Evolutionary conservation across 2,329 filamentous ascomycete genomes (phyloP), one percentile per base, ranked within the genome.

Genomic region (Pezicula carpinea): DNA sequence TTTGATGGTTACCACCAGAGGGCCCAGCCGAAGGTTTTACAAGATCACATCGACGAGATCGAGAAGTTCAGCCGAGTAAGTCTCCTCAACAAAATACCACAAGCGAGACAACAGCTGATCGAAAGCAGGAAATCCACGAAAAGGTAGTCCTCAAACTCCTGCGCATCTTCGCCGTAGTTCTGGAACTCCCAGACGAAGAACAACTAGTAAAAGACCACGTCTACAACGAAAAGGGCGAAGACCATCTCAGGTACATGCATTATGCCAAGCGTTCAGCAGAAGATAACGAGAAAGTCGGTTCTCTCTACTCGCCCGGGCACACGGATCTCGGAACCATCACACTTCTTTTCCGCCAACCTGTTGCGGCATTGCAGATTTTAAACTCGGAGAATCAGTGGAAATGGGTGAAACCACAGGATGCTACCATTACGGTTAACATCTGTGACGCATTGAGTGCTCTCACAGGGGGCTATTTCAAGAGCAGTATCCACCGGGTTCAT

Each of bases 161-260:
- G 14, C 70, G 72, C 1, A 72, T 84, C 1, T 79, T 83, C 46
- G 79, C 80, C 5, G 70, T 82, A 23, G 68, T 82, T 0, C 69
- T 84, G 0, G 73, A 83, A 56, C 66, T 85, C 0, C 76, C 77
- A 19, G 18, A 35, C 0, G 78, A 83, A 55, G 70, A 80, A 4
- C 69, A 74, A 47, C 66, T 83, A 32, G 66, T 76, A 52, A 64
- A 70, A 26, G 64, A 74, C 4, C 80, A 84, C 60, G 66, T 66
- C 19, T 84, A 82, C 60, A 69, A 78, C 3, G 67, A 71, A 5
- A 69, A 74, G 29, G 71, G 75, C 17, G 77, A 81, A 48, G 75
- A 76, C 23, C 77, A 82, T 47, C 66, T 82, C 6, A 72, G 80
- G 3, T 82, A 81, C 59, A 82, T 82, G 76, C 70, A 75, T 48